A percentile compares a stretch with the other conserved stretches of the same genome.
Evolutionary conservation across 2,329 filamentous ascomycete species (phyloP).

Genomic region (Botrytis fabae): DNA sequence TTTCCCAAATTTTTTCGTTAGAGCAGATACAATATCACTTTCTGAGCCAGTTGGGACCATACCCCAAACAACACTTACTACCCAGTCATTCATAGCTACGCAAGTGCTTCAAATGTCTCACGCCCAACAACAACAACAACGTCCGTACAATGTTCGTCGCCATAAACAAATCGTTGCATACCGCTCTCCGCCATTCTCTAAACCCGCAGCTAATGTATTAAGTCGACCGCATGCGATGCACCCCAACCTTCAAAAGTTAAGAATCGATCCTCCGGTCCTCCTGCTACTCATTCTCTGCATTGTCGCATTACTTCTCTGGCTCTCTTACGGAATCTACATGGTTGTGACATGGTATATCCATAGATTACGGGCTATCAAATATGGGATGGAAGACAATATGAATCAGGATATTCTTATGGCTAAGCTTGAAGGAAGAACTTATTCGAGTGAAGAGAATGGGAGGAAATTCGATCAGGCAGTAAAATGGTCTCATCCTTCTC

Average conservation of each 20-base stretch:
- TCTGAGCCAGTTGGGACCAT: not conserved
- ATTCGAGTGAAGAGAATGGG: not conserved
- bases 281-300: not conserved
- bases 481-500: not conserved
- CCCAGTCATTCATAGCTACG: not conserved
- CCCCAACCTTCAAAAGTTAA: constrained; percentile 11
- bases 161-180: constrained; percentile 7
- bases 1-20: not conserved
- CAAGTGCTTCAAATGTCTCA: not conserved
- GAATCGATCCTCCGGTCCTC: constrained; percentile 8
- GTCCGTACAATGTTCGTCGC: not conserved
- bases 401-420: constrained; percentile 3
- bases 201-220: not conserved
- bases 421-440: not conserved
- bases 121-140: not conserved
- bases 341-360: not conserved
- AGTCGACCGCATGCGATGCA: constrained; percentile 13
- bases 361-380: not conserved
- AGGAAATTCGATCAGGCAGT: not conserved
- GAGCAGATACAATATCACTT: not conserved
- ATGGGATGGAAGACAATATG: not conserved
- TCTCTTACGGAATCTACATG: not conserved
- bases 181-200: not conserved
- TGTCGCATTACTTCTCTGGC: constrained; percentile 3
- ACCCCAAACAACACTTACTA: not conserved